Base-by-base conservation (phyloP, 768 basidiomycete genomes). In the Amanita pallidorosea region DNA sequence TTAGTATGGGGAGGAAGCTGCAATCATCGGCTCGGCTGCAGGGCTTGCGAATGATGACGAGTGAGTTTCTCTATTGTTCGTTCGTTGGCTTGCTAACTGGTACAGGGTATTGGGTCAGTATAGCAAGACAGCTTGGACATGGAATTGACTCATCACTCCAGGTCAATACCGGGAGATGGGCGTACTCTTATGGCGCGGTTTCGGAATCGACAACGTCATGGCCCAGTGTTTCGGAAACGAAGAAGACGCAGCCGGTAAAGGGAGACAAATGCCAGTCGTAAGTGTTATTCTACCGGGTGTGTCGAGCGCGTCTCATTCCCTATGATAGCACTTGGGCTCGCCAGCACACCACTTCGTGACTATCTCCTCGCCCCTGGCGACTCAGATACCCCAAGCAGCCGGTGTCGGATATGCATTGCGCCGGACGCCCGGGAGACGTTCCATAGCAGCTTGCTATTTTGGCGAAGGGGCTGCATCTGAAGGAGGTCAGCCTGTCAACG, bases 381-480 rank as follows among this genome's bases (percentile, higher is more conserved):
- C 94, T 1, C 93, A 97, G 66, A 89, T 96, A 57, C 92, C 90
- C 6, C 91, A 94, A 65, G 94, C 91, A 20, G 92, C 93, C 0
- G 94, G 93, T 13, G 90, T 95, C 5, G 93, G 79, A 0, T 95
- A 88, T 60, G 91, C 94, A 1, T 72, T 97, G 50, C 83, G 83
- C 58, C 82, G 92, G 4, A 83, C 86, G 40, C 83, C 84, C 0
- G 68, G 65, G 43, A 80, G 85, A 33, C 75, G 77, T 47, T 84
- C 83, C 51, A 82, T 92, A 45, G 91, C 93, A 0, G 85, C 82
- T 8, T 90, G 89, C 46, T 96, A 82, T 65, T 94, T 95, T 55
- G 93, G 93, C 20, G 94, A 97, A 67, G 93, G 91, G 54, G 90
- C 91, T 7, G 90, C 92, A 2, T 90, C 88, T 2, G 93, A 95